Conservation (phyloP, 164 flowering plant genomes). For the Umbilicus rupestris region DNA sequence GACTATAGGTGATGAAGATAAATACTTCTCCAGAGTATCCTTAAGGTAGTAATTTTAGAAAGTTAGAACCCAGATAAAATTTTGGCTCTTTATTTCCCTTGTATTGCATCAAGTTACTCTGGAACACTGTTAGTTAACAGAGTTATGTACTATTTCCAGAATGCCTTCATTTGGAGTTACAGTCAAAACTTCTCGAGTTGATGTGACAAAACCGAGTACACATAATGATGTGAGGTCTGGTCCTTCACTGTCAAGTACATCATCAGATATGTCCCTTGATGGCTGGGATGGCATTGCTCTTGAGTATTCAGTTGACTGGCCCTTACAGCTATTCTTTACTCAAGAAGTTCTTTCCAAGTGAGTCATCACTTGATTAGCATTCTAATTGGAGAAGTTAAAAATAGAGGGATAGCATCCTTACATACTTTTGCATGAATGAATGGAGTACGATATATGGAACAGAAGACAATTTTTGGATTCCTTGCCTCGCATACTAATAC, state of each 20-base stretch:
- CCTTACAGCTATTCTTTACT: conserved; percentile 84
- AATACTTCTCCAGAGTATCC: conserved; percentile 75
- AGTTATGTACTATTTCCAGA: conserved; percentile 26
- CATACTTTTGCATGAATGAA: neutral
- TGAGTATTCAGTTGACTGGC: conserved; percentile 97
- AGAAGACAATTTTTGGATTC: conserved; percentile 3
- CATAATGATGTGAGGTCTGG: conserved; percentile 37
- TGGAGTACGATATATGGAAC: neutral
- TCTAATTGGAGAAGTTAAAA: neutral
- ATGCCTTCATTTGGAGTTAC: conserved; percentile 70
- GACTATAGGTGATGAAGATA: conserved; percentile 87
- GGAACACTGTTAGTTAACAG: neutral
- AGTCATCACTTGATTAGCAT: conserved; percentile 15
- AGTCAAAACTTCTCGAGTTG: conserved; percentile 51
- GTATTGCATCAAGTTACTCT: neutral
- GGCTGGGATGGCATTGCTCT: conserved; percentile 99
- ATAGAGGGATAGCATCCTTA: neutral
- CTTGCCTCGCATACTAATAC: neutral
- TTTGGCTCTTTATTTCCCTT: neutral
- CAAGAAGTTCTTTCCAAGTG: conserved; percentile 93
- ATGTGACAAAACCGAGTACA: conserved; percentile 42
- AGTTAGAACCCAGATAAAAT: conserved; percentile 4
- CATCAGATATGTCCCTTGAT: conserved; percentile 56
- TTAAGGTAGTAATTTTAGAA: conserved; percentile 41
- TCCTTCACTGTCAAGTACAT: conserved; percentile 26